Conservation (phyloP, 306 rosid genomes). For the Trifolium pratense region DNA sequence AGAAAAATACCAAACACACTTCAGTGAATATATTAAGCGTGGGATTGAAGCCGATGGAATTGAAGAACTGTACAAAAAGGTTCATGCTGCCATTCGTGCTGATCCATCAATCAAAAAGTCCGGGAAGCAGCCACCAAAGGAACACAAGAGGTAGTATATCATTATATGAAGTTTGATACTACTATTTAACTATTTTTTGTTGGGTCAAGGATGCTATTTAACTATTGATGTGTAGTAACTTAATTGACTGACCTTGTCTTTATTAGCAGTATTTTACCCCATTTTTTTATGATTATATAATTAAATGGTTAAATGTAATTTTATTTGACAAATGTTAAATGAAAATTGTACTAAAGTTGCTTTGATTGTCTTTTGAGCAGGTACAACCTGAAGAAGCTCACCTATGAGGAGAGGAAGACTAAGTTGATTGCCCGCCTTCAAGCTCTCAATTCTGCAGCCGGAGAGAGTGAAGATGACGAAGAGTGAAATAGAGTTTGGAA, state of each 20-base stretch:
- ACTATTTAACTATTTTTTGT: not conserved
- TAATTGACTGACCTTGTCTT: not conserved
- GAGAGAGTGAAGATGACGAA: not conserved
- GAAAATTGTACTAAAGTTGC: not conserved
- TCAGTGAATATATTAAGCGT: constrained; percentile 22
- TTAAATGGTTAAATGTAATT: not conserved
- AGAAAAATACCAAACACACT: constrained; percentile 32
- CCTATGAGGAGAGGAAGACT: not conserved
- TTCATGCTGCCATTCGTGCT: constrained; percentile 10
- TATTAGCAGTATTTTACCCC: not conserved
- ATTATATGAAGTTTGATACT: not conserved
- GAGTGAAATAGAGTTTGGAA: not conserved
- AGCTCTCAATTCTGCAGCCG: constrained; percentile 13
- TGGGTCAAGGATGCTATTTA: too few species aligned
- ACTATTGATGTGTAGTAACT: not conserved
- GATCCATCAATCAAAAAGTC: constrained; percentile 9
- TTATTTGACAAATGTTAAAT: not conserved
- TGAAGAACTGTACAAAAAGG: constrained; percentile 27
- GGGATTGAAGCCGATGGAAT: constrained; percentile 15
- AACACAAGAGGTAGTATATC: constrained; percentile 19
- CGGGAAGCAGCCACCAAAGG: constrained; percentile 25
- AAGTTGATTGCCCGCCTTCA: constrained; percentile 28
- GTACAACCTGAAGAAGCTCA: constrained; percentile 33
- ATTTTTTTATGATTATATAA: not conserved
- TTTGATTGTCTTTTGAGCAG: not conserved